phyloP scores from a whole-genome alignment of 73 alveolate species.

The Paramecium sexaurelia region DNA sequence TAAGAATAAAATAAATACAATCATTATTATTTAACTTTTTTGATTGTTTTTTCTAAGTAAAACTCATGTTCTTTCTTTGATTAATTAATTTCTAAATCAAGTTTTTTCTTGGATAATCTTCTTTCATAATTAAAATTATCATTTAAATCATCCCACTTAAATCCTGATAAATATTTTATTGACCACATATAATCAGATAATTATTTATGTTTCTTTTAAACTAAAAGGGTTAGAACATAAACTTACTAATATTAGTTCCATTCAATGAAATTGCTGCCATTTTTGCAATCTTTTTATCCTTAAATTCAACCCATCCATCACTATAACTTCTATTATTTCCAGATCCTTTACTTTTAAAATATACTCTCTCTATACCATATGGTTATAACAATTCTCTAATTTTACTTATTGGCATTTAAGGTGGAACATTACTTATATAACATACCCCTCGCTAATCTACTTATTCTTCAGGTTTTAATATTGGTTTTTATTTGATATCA shows the following conservation, averaged over 20 bases:
- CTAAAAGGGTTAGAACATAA: neutral
- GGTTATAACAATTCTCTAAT: conserved; percentile 15
- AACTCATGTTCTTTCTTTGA: conserved; percentile 65
- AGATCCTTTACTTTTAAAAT: conserved; percentile 77
- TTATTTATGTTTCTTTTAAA: neutral
- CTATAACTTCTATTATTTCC: conserved; percentile 77
- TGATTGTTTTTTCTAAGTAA: conserved; percentile 43
- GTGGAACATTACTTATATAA: conserved; percentile 46
- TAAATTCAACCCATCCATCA: conserved; percentile 99
- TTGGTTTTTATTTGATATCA: neutral
- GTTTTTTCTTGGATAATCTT: conserved; percentile 36
- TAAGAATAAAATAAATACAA: conserved; percentile 3
- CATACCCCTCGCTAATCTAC: conserved; percentile 4
- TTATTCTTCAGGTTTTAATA: neutral
- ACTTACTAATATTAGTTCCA: conserved; percentile 90
- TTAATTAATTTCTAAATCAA: conserved; percentile 45
- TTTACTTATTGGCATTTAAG: neutral
- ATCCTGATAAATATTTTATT: conserved; percentile 94
- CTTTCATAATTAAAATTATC: conserved; percentile 82
- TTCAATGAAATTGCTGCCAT: conserved; percentile 83
- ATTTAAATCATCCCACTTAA: conserved; percentile 96
- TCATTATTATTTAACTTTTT: conserved; percentile 57
- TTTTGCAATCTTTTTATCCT: conserved; percentile 93
- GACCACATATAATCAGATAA: conserved; percentile 87
- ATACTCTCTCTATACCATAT: conserved; percentile 73